Base-by-base conservation (phyloP, 306 rosid species). In the Betula pendula region DNA sequence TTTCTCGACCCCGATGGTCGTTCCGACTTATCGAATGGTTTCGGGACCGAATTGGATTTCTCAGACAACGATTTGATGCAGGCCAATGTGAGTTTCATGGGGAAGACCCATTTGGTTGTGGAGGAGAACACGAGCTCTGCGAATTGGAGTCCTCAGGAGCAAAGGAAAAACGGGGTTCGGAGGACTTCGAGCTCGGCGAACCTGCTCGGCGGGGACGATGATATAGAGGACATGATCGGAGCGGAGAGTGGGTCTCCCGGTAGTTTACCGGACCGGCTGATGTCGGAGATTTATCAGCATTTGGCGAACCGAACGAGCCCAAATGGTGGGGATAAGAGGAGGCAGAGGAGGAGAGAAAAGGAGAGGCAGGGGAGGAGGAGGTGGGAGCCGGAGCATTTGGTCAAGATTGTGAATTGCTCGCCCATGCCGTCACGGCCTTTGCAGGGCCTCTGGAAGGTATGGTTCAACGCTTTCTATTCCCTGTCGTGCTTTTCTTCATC, bases 391-490 rank as follows among this genome's bases (percentile, higher is more conserved):
- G 94, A 95, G 80, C 98, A 95, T 89, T 95, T 91, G 67, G 99
- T 95, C 13, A 95, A 95, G 93, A 87, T 95, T 74, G 90, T 86
- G 11, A 83, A 95, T 87, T 89, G 89, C 83, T 84, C 92, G 2
- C 97, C 97, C 0, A 80, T 97, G 0, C 88, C 77, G n/a, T 63
- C 78, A 6, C 80, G 98, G 80, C 99, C 99, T 68, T 86, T 95
- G 78, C 98, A 95, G 89, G 99, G 99, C 73, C 87, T 95, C 2
- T 95, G 99, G 99, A 95, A 95, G 98, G 99, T 95, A 78, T 56
- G 76, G 45, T 53, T 72, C 15, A 62, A 40, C 70, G 77, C 52
- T 72, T 71, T 68, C 69, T 80, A 65, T 73, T 52, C 75, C 27
- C 68, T 84, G 51, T 72, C 79, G n/a, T 71, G 78, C 83, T 83